Conservation (phyloP, 2,329 filamentous ascomycete genomes). For the Shiraia sp. region DNA sequence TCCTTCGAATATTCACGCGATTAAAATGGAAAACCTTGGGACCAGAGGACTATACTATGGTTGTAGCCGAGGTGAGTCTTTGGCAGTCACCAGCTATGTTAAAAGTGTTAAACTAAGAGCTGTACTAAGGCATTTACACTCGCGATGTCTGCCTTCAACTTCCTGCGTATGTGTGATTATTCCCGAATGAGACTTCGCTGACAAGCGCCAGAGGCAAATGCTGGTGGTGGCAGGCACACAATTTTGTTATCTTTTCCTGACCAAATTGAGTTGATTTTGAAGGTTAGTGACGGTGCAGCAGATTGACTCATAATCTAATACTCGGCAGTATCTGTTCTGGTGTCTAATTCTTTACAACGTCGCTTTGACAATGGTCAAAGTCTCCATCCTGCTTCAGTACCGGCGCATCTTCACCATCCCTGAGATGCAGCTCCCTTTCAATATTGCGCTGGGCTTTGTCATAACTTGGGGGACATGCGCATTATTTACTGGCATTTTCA, state of each 20-base stretch:
- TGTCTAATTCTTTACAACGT: constrained; percentile 31
- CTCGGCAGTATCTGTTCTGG: constrained; percentile 26
- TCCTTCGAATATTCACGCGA: constrained; percentile 25
- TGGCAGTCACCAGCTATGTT: background rate
- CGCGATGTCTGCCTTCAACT: constrained; percentile 11
- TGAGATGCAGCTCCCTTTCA: constrained; percentile 27
- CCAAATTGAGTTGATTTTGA: constrained; percentile 10
- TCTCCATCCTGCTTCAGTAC: constrained; percentile 36
- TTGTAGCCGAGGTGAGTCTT: constrained; percentile 19
- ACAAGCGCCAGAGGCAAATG: constrained; percentile 17
- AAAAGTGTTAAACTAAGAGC: background rate
- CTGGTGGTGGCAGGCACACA: constrained; percentile 28
- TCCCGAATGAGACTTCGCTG: background rate
- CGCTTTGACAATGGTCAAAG: constrained; percentile 26
- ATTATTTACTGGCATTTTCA: constrained; percentile 19
- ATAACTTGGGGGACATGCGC: constrained; percentile 16
- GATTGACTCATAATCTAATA: constrained; percentile 3
- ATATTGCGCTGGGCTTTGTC: constrained; percentile 24
- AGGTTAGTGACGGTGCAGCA: constrained; percentile 10
- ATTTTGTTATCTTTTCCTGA: constrained; percentile 22
- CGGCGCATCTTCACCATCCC: constrained; percentile 28
- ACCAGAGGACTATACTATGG: constrained; percentile 29
- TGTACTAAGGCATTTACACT: constrained; percentile 13
- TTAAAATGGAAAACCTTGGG: constrained; percentile 19
- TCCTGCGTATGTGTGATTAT: constrained; percentile 17